Evolutionary conservation across 1,139 yeast species (phyloP).

Genomic region (Yamadazyma kanchanaburiensis): DNA sequence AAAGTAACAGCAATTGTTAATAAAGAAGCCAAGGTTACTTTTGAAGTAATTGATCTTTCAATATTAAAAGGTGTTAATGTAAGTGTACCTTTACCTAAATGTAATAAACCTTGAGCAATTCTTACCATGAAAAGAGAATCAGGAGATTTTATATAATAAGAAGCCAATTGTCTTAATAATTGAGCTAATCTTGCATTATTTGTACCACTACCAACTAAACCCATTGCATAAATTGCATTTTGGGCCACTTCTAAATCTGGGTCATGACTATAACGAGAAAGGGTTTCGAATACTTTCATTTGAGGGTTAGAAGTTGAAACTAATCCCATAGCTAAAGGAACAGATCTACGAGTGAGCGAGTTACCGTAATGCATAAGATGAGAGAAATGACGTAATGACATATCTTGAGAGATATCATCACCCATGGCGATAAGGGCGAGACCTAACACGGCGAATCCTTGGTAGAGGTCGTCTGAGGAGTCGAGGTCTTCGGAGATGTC

Average conservation of each 20-base stretch:
- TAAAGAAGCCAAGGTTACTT: constrained; percentile 86
- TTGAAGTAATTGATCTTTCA: constrained; percentile 84
- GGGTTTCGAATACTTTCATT: constrained; percentile 94
- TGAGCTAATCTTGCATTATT: constrained; percentile 98
- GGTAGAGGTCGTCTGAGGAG: constrained; percentile 53
- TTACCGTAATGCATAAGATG: constrained; percentile 98
- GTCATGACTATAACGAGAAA: constrained; percentile 95
- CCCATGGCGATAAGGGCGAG: constrained; percentile 96
- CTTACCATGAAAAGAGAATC: constrained; percentile 91
- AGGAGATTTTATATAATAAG: constrained; percentile 86
- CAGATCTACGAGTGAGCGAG: constrained; percentile 86
- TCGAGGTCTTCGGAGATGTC: constrained; percentile 26
- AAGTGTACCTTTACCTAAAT: constrained; percentile 93
- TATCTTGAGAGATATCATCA: constrained; percentile 96
- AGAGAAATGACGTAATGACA: constrained; percentile 95
- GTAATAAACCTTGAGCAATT: constrained; percentile 91
- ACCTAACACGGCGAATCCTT: constrained; percentile 92
- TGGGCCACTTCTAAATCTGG: constrained; percentile 92
- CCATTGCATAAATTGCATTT: constrained; percentile 96
- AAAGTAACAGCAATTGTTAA: constrained; percentile 82
- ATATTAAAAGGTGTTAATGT: constrained; percentile 86
- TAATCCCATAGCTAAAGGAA: constrained; percentile 96
- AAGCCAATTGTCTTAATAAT: constrained; percentile 88
- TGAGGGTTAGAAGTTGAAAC: constrained; percentile 93
- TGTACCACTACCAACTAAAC: constrained; percentile 97